Percentiles rank a stretch among this genome's conserved stretches.
phyloP scores from a whole-genome alignment of 2,329 filamentous ascomycete genomes.

The Trichoderma gracile region DNA sequence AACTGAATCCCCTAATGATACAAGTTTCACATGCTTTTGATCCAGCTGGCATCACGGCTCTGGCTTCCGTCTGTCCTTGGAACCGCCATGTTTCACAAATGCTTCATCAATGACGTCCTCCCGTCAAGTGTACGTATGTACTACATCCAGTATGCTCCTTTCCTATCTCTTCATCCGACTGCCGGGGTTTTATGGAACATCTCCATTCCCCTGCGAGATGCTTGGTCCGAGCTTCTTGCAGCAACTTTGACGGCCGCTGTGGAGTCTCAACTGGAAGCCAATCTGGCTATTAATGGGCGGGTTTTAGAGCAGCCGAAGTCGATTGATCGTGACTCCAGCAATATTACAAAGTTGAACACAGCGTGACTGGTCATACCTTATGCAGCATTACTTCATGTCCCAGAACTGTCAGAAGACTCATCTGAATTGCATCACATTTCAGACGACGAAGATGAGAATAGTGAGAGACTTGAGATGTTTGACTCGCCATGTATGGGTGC shows the following conservation, averaged over 20 bases:
- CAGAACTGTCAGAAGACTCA: too few relatives aligned
- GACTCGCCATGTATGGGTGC: too few relatives aligned
- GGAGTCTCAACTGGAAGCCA: slow-evolving; percentile 3
- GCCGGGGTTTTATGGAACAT: slow-evolving; percentile 6
- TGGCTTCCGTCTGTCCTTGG: not conserved
- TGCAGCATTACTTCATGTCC: not conserved
- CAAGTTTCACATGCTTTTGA: not conserved
- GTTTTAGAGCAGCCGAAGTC: slow-evolving; percentile 11
- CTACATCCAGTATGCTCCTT: not conserved
- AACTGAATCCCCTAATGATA: too few relatives aligned
- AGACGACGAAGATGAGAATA: too few relatives aligned
- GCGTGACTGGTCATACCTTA: too few relatives aligned
- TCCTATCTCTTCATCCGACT: slow-evolving; percentile 12
- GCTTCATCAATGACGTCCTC: slow-evolving; percentile 20
- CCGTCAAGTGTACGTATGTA: not conserved
- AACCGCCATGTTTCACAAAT: not conserved
- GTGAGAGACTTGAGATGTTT: too few relatives aligned
- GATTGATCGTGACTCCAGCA: not conserved
- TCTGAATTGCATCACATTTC: too few relatives aligned
- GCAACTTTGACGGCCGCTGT: slow-evolving; percentile 12
- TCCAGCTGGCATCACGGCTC: not conserved
- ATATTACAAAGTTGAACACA: not conserved
- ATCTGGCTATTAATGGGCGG: not conserved
- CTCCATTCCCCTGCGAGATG: slow-evolving; percentile 9
- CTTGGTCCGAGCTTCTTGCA: slow-evolving; percentile 25